phyloP scores from a whole-genome alignment of 257 asterid genomes.

The Primulina eburnea region DNA sequence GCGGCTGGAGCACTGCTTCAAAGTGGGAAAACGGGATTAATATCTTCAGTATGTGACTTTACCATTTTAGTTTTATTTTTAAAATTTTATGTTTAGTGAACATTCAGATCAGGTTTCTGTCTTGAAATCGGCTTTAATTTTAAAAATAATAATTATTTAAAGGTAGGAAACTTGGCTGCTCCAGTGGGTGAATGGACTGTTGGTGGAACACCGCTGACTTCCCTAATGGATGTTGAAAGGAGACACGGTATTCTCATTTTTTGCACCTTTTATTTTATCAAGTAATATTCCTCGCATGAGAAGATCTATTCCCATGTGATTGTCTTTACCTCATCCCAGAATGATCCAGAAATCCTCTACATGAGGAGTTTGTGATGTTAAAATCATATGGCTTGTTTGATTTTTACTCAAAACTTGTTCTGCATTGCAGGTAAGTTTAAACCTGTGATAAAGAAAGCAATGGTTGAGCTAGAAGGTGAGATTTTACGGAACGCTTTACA shows the following conservation, averaged over 20 bases:
- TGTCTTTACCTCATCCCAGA: background rate
- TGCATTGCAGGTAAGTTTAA: constrained; percentile 60
- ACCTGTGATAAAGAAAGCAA: constrained; percentile 80
- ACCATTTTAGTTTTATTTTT: background rate
- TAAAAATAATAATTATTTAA: background rate
- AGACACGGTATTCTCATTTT: constrained; percentile 42
- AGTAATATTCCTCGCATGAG: background rate
- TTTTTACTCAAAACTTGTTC: background rate
- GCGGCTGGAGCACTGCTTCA: constrained; percentile 85
- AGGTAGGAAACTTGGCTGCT: constrained; percentile 68
- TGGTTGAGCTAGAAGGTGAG: constrained; percentile 79
- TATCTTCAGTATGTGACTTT: constrained; percentile 45
- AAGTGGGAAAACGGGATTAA: constrained; percentile 84
- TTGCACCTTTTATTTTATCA: background rate
- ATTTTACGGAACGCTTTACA: background rate
- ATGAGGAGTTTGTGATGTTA: background rate
- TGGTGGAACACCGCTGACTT: constrained; percentile 52
- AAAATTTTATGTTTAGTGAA: too few relatives aligned
- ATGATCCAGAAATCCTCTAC: background rate
- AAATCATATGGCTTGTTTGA: background rate
- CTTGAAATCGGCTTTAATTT: background rate
- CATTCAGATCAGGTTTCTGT: background rate
- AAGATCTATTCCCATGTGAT: background rate
- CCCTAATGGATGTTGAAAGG: constrained; percentile 60
- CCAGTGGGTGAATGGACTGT: constrained; percentile 53